A percentile compares a stretch with the other conserved stretches of the same genome.
Evolutionary conservation across 257 asterid species (phyloP).

Genomic region (Voacanga thouarsii): DNA sequence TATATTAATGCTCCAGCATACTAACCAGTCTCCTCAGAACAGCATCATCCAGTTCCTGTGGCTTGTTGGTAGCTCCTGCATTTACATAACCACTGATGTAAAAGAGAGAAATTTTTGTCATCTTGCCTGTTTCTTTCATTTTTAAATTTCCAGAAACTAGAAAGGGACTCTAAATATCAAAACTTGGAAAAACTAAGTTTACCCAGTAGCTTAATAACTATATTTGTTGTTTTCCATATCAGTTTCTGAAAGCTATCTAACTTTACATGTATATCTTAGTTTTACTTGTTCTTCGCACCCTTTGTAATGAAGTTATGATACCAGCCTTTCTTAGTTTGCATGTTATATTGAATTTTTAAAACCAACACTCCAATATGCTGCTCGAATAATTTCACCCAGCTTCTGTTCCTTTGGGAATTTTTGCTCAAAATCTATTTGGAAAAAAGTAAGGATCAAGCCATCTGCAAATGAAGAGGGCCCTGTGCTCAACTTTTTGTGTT

Average conservation of each 20-base stretch:
- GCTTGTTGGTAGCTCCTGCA: conserved; percentile 99
- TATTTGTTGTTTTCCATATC: neutral
- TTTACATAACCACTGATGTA: conserved; percentile 22
- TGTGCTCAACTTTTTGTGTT: neutral
- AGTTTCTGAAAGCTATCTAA: neutral
- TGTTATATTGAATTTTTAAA: neutral
- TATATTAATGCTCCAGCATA: conserved; percentile 16
- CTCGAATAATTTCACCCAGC: too few relatives aligned
- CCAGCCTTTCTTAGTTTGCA: neutral
- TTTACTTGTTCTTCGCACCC: neutral
- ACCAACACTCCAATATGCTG: neutral
- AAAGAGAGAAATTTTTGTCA: neutral
- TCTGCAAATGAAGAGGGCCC: neutral
- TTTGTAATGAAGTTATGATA: neutral
- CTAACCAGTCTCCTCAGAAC: conserved; percentile 99
- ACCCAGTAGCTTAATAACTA: neutral
- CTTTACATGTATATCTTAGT: neutral
- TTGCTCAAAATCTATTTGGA: neutral
- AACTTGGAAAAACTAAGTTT: neutral
- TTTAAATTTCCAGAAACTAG: neutral
- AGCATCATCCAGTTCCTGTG: conserved; percentile 98
- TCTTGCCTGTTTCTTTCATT: neutral
- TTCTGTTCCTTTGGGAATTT: neutral
- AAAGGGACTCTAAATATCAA: neutral
- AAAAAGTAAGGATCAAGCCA: neutral